A percentile compares a stretch with the other conserved stretches of the same genome.
Evolutionary conservation across 257 asterid genomes (phyloP).

Genomic region (Solanum pinnatisectum): DNA sequence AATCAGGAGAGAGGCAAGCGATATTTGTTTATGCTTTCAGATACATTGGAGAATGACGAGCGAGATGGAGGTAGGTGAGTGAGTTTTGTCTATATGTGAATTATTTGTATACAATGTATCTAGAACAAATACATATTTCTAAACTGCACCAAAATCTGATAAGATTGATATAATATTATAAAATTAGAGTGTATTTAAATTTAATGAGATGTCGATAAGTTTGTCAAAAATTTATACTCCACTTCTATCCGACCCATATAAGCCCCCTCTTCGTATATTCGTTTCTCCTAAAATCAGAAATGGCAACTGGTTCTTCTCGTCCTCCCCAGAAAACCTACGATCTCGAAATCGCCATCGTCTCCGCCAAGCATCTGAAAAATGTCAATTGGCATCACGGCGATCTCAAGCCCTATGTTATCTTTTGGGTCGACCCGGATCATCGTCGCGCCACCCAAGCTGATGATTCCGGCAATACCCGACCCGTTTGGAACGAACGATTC

Average conservation of each 20-base stretch:
- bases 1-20: too few relatives aligned
- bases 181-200: too few relatives aligned
- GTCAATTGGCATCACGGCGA: slow-evolving; percentile 85
- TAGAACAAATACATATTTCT: too few relatives aligned
- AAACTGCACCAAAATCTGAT: too few relatives aligned
- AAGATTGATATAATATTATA: too few relatives aligned
- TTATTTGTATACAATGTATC: too few relatives aligned
- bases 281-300: background rate
- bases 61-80: too few relatives aligned
- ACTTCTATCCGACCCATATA: background rate
- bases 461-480: slow-evolving; percentile 54
- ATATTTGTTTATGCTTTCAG: too few relatives aligned
- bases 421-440: slow-evolving; percentile 83
- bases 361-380: slow-evolving; percentile 82
- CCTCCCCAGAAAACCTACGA: slow-evolving; percentile 45
- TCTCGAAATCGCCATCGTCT: slow-evolving; percentile 58
- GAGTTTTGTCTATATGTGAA: too few relatives aligned
- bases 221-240: background rate
- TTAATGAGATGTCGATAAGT: too few relatives aligned
- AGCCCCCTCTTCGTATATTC: too few relatives aligned
- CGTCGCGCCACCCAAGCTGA: slow-evolving; percentile 81
- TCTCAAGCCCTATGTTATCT: slow-evolving; percentile 70
- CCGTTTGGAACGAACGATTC: slow-evolving; percentile 88
- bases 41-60: too few relatives aligned
- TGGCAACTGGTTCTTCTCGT: slow-evolving; percentile 26